Evolutionary conservation across 2,329 filamentous ascomycete species (phyloP).

Genomic region (Diplodia intermedia): DNA sequence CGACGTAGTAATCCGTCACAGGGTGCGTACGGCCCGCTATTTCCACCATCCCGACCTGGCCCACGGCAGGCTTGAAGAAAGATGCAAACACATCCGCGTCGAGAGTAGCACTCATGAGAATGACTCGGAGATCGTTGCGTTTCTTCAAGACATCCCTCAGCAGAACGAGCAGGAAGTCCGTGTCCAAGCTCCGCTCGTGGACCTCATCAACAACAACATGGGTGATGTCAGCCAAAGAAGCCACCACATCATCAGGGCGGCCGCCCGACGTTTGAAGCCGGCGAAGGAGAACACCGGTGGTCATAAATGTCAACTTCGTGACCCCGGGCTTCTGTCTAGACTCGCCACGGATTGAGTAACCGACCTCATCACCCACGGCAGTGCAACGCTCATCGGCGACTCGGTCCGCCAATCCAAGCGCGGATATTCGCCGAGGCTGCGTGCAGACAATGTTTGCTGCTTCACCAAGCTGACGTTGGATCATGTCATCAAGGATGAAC

Average conservation of each 20-base stretch:
- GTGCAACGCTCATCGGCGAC: constrained; percentile 91
- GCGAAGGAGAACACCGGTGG: constrained; percentile 88
- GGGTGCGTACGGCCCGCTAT: constrained; percentile 90
- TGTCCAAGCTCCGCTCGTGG: constrained; percentile 92
- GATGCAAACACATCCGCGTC: constrained; percentile 84
- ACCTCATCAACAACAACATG: constrained; percentile 97
- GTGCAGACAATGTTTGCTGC: constrained; percentile 93
- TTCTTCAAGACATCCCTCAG: constrained; percentile 79
- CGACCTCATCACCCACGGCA: constrained; percentile 83
- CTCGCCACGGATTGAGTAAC: constrained; percentile 90
- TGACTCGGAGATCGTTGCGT: constrained; percentile 81
- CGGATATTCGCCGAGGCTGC: constrained; percentile 92
- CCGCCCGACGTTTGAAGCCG: constrained; percentile 90
- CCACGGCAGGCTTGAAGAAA: constrained; percentile 75
- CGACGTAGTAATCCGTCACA: constrained; percentile 87
- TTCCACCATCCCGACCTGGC: constrained; percentile 78
- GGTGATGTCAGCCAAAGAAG: constrained; percentile 85
- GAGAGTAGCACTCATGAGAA: constrained; percentile 95
- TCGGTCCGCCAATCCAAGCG: constrained; percentile 89
- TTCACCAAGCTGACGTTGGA: constrained; percentile 74
- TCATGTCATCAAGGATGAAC: constrained; percentile 91
- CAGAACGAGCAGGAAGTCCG: constrained; percentile 89
- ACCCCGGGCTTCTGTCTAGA: constrained; percentile 72
- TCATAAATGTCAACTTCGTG: constrained; percentile 94
- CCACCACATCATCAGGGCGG: constrained; percentile 77